Conservation (phyloP, 2,329 filamentous ascomycete genomes). For the Fusarium abutilonis region DNA sequence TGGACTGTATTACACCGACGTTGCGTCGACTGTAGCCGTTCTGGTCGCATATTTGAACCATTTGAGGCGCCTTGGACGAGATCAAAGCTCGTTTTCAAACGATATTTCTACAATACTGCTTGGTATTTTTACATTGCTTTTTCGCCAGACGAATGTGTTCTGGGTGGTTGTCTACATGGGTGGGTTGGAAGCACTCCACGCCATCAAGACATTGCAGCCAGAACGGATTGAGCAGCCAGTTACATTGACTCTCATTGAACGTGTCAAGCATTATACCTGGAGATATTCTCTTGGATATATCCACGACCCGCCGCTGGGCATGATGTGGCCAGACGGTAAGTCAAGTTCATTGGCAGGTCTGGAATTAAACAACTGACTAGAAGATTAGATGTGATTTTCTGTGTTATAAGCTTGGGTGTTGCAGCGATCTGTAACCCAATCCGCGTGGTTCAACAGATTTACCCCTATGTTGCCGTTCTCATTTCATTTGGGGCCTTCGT, state of each 20-base stretch:
- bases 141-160: conserved; percentile 96
- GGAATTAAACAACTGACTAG: conserved; percentile 21
- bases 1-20: conserved; percentile 92
- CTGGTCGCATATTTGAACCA: conserved; percentile 73
- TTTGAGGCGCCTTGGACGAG: conserved; percentile 55
- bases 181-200: conserved; percentile 65
- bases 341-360: background rate
- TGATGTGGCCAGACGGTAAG: conserved; percentile 63
- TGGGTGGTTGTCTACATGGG: conserved; percentile 87
- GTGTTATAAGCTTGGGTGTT: conserved; percentile 70
- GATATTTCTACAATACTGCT: conserved; percentile 60
- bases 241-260: conserved; percentile 48
- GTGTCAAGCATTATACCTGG: conserved; percentile 53
- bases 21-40: conserved; percentile 81
- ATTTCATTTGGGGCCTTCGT: conserved; percentile 78
- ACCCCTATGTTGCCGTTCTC: conserved; percentile 72
- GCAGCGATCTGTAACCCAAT: conserved; percentile 63
- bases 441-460: conserved; percentile 59
- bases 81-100: conserved; percentile 49
- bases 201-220: conserved; percentile 57
- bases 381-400: conserved; percentile 62
- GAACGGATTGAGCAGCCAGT: conserved; percentile 45
- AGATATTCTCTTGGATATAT: conserved; percentile 62
- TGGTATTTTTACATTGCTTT: conserved; percentile 74
- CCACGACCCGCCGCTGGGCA: conserved; percentile 62